Conservation (phyloP, 2,329 filamentous ascomycete species). For the Aaosphaeria pasadenensis region DNA sequence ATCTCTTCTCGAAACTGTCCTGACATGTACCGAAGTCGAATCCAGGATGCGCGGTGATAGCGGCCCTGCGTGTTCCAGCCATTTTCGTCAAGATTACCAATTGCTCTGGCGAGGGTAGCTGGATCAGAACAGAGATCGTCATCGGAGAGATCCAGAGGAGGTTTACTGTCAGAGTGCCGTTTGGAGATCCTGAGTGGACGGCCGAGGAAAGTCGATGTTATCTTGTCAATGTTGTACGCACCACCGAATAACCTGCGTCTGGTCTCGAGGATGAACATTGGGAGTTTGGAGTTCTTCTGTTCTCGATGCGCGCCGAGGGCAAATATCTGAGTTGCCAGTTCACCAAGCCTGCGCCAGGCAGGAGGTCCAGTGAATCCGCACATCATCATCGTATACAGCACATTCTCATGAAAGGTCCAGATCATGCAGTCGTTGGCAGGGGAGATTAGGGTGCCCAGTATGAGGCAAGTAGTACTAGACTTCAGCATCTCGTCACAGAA, state of each 20-base stretch:
- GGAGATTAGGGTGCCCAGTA: constrained; percentile 37
- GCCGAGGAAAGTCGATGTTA: constrained; percentile 32
- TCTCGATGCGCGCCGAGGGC: constrained; percentile 32
- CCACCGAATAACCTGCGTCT: constrained; percentile 26
- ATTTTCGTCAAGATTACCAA: constrained; percentile 17
- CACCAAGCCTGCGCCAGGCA: constrained; percentile 29
- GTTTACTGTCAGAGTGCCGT: constrained; percentile 25
- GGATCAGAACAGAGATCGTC: constrained; percentile 21
- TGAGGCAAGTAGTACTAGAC: constrained; percentile 35
- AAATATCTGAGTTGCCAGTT: constrained; percentile 28
- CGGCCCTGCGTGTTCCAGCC: constrained; percentile 40
- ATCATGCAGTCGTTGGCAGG: constrained; percentile 38
- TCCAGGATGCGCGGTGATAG: constrained; percentile 25
- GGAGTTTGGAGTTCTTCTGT: constrained; percentile 18
- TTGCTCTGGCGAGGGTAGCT: constrained; percentile 11
- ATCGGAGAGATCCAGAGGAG: constrained; percentile 30
- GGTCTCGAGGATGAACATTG: constrained; percentile 26
- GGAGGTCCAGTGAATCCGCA: constrained; percentile 38
- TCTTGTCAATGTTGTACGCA: constrained; percentile 30
- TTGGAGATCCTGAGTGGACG: constrained; percentile 29
- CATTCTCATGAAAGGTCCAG: constrained; percentile 36
- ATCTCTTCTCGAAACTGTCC: constrained; percentile 28
- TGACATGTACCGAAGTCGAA: constrained; percentile 8
- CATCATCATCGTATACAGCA: constrained; percentile 34
- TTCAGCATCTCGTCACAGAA: constrained; percentile 30